Evolutionary conservation across 2,329 filamentous ascomycete genomes (phyloP), one percentile per base, ranked within the genome.

Genomic region (Calonectria ilicicola): DNA sequence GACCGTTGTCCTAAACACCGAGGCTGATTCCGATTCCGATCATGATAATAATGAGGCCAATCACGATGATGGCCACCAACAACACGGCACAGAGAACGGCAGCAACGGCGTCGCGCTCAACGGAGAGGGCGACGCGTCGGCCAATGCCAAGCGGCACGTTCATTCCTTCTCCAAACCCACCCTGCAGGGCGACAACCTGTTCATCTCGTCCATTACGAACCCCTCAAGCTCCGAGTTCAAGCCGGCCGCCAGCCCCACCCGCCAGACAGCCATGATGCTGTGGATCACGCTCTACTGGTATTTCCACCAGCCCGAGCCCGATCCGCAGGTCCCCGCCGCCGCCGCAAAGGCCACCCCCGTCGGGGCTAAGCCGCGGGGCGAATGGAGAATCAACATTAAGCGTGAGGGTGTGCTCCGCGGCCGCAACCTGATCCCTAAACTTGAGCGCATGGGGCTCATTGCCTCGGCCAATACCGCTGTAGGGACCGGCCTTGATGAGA

Each of bases 211-310:
- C 73, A 95, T 98, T 74, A 96, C 95, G 63, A 95, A 94, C 76
- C 95, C 96, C 0, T 93, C 93, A 63, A 94, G 88, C 82, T 91
- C 86, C 81, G 95, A 98, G 62, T 97, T 93, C 85, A 95, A 94
- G 81, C 91, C 95, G 1, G 90, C 93, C 1, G 91, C 89, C 17
- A 98, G 95, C 74, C 95, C 95, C 0, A 97, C 95, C 1, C 89
- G 96, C 53, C 94, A 98, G 85, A 94, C 98, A 72, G 96, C 96
- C 76, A 95, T 98, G 94, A 98, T 98, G 93, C 89, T 98, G 8
- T 98, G 95, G 94, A 92, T 95, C 40, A 96, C 95, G 1, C 87
- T 98, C 49, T 98, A 95, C 87, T 98, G 96, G 96, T 98, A 98
- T 86, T 98, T 98, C 79, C 96, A 98, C 85, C 95, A 98, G 83